Evolutionary conservation across 208 protist species (phyloP).

Genomic region (Leishmania tarentolae): DNA sequence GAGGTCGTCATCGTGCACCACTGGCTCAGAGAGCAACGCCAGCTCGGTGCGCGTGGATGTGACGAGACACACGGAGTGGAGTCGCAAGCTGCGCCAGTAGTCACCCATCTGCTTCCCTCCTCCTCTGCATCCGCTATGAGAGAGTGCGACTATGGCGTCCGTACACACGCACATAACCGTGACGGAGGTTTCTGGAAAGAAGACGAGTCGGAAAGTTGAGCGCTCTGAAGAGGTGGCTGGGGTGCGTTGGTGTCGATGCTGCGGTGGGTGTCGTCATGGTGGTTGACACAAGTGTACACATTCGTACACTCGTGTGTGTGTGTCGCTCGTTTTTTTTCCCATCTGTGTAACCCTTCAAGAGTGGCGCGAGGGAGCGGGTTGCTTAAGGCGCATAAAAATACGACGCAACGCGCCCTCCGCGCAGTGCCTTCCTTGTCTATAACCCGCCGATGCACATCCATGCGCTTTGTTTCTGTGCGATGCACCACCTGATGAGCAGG

Average conservation of each 20-base stretch:
- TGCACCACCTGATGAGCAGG: neutral
- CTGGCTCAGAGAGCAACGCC: conserved; percentile 35
- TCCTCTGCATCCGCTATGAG: neutral
- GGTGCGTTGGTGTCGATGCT: neutral
- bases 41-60: conserved; percentile 46
- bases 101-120: neutral
- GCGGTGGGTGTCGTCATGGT: neutral
- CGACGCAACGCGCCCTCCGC: neutral
- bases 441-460: neutral
- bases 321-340: neutral
- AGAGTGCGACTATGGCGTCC: neutral
- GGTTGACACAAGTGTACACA: neutral
- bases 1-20: neutral
- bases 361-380: neutral
- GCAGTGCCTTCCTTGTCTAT: neutral
- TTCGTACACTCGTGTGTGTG: neutral
- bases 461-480: neutral
- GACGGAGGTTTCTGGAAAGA: neutral
- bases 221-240: neutral
- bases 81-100: conserved; percentile 1
- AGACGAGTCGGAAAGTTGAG: neutral
- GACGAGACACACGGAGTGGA: conserved; percentile 13
- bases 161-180: neutral
- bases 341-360: neutral
- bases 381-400: neutral